phyloP scores from a whole-genome alignment of 2,329 filamentous ascomycete species.

The Neonectria coccinea region DNA sequence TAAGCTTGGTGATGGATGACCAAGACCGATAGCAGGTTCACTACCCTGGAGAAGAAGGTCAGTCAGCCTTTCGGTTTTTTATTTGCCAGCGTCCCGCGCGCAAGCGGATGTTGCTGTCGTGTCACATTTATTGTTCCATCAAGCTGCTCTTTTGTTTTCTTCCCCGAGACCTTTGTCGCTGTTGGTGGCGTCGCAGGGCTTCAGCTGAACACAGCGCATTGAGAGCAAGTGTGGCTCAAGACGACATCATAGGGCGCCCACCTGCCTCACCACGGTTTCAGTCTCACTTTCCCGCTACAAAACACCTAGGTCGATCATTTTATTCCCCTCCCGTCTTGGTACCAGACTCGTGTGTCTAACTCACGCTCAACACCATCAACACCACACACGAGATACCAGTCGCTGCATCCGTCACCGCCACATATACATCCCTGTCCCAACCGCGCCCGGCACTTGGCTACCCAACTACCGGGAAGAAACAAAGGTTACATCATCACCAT shows the following conservation, averaged over 20 bases:
- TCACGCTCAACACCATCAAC: neutral
- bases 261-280: neutral
- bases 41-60: slow-evolving; percentile 14
- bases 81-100: slow-evolving; percentile 8
- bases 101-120: neutral
- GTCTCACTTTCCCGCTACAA: neutral
- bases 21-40: neutral
- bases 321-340: neutral
- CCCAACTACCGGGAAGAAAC: slow-evolving; percentile 16
- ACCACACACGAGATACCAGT: neutral
- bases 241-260: neutral
- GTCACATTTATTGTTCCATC: neutral
- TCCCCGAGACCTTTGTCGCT: neutral
- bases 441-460: neutral
- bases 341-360: neutral
- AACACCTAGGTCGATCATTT: neutral
- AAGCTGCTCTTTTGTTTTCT: neutral
- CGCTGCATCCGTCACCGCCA: slow-evolving; percentile 4
- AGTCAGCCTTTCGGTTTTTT: slow-evolving; percentile 3
- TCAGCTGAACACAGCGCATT: neutral
- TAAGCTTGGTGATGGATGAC: neutral
- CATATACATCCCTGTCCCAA: neutral
- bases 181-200: neutral
- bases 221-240: neutral
- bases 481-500: slow-evolving; percentile 27